phyloP scores from a whole-genome alignment of 2,329 filamentous ascomycete species.

The Berkeleyomyces basicola region DNA sequence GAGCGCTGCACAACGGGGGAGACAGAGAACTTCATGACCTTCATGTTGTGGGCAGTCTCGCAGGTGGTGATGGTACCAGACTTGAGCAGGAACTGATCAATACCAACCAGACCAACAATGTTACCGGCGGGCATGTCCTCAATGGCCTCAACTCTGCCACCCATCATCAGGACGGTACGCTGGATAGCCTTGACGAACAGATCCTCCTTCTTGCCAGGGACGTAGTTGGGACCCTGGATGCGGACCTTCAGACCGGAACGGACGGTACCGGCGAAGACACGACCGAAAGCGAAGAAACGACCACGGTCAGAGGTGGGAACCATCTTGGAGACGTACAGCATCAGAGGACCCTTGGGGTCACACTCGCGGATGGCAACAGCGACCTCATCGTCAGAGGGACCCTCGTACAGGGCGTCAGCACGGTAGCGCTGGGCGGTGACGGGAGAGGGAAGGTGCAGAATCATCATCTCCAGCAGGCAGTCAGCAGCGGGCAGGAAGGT shows the following conservation, averaged over 20 bases:
- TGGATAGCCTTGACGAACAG: constrained; percentile 99
- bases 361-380: constrained; percentile 97
- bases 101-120: constrained; percentile 98
- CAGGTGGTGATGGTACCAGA: constrained; percentile 96
- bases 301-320: constrained; percentile 98
- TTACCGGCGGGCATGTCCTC: constrained; percentile 98
- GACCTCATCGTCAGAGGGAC: constrained; percentile 79
- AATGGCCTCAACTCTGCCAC: constrained; percentile 95
- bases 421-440: constrained; percentile 94
- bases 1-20: constrained; percentile 96
- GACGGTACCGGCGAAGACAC: constrained; percentile 99
- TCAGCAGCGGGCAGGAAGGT: constrained; percentile 98
- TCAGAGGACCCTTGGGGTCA: constrained; percentile 93
- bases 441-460: constrained; percentile 94
- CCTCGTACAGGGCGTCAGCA: constrained; percentile 97
- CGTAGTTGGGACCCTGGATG: constrained; percentile 99
- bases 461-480: constrained; percentile 99
- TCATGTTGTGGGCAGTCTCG: constrained; percentile 97
- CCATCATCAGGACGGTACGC: constrained; percentile 99
- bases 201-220: constrained; percentile 95
- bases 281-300: constrained; percentile 99
- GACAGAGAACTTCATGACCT: constrained; percentile 99
- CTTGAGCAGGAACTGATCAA: constrained; percentile 99
- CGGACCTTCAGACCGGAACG: constrained; percentile 97
- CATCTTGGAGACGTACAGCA: constrained; percentile 99